Evolutionary conservation across 148 eudicot genomes (phyloP), one percentile per base, ranked within the genome.

Genomic region (Rhododendron ovatum): DNA sequence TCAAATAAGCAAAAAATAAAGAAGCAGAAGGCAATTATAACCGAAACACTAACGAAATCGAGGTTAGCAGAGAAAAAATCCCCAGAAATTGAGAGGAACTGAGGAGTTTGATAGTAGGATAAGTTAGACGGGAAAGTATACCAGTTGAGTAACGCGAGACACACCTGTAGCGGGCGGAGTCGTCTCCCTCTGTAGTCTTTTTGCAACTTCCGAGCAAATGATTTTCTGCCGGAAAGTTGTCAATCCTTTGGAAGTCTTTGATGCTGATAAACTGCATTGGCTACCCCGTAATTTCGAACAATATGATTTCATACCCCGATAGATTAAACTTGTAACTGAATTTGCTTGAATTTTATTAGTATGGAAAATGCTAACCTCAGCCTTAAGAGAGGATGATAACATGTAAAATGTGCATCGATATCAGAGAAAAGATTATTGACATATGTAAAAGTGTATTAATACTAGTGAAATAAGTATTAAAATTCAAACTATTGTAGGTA

Each of bases 181-280:
- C 69, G 83, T 78, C 94, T 91, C 91, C 90, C 35, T 61, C 41
- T 24, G n/a, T 33, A 7, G 65, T 20, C 67, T 33, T 22, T 59
- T 55, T 80, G 51, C 55, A 24, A 78, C 33, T 12, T 26, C 41
- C 50, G 55, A 35, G 28, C 30, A 24, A 24, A 71, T 71, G 76
- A 4, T 59, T 71, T 33, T 33, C 13, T 4, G 35, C 76, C 37
- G 20, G 76, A 24, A 8, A 30, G 7, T 71, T 30, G 76, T 71
- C 41, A 71, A 69, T 69, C 37, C 75, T 65, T 37, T 8, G 80
- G 35, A 1, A 35, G 76, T 71, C 39, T 71, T 4, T 30, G 76
- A 14, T 71, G 41, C 1, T 33, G 20, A 14, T 5, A 71, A 71
- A 71, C 1, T 14, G 76, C 41, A 14, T 14, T 14, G 20, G 20